Conservation (phyloP, 139 green algal species). For the Penium margaritaceum region DNA sequence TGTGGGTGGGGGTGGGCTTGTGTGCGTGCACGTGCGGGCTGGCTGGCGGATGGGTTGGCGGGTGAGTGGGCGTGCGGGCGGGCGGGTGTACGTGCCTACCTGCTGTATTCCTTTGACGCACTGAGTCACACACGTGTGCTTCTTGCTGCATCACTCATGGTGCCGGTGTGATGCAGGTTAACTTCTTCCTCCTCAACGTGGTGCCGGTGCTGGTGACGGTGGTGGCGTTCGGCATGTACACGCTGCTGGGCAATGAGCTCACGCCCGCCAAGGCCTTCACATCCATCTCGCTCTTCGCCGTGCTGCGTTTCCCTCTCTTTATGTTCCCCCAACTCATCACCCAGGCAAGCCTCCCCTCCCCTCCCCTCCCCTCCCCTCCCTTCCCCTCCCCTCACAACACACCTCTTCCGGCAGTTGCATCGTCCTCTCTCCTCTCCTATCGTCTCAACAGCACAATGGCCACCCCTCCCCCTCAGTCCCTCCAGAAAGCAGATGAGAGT, state of each 20-base stretch:
- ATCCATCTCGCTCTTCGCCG: conserved; percentile 77
- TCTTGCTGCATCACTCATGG: too few relatives aligned
- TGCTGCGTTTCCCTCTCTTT: conserved; percentile 85
- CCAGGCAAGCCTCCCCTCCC: conserved; percentile 10
- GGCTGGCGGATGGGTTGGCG: too few relatives aligned
- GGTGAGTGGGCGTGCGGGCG: too few relatives aligned
- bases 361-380: background rate
- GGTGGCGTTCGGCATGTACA: conserved; percentile 71
- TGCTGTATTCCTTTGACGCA: too few relatives aligned
- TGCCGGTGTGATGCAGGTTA: conserved; percentile 42
- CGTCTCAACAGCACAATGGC: background rate
- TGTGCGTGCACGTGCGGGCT: too few relatives aligned
- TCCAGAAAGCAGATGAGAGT: too few relatives aligned
- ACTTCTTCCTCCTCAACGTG: conserved; percentile 42
- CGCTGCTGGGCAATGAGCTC: conserved; percentile 56
- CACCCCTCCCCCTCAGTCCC: background rate
- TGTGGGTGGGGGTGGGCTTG: too few relatives aligned
- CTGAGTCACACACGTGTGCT: too few relatives aligned
- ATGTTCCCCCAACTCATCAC: conserved; percentile 73
- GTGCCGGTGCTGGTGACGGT: conserved; percentile 61
- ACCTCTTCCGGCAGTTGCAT: too few relatives aligned
- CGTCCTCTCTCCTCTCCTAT: background rate
- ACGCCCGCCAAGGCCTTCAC: conserved; percentile 70
- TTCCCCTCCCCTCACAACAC: background rate
- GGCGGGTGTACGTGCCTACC: too few relatives aligned